phyloP scores from a whole-genome alignment of 768 basidiomycete species.

The Mycena pura region DNA sequence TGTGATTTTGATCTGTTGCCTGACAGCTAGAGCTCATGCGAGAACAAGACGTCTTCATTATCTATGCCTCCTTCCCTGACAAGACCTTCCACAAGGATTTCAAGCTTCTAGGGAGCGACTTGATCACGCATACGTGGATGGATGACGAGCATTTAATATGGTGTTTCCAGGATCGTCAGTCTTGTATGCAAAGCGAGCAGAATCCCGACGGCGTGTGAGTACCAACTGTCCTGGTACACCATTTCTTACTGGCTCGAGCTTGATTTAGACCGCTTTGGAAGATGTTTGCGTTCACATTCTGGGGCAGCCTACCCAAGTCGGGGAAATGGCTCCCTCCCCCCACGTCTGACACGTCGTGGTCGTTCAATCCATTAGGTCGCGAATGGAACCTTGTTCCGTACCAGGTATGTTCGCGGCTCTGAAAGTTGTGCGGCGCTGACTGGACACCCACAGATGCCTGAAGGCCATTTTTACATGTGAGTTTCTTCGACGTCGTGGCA shows the following conservation, averaged over 20 bases:
- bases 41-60: slow-evolving; percentile 20
- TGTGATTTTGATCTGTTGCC: background rate
- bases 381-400: slow-evolving; percentile 25
- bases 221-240: background rate
- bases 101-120: slow-evolving; percentile 15
- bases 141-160: slow-evolving; percentile 21
- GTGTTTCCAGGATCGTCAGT: slow-evolving; percentile 14
- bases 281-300: slow-evolving; percentile 24
- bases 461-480: slow-evolving; percentile 21
- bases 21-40: slow-evolving; percentile 12
- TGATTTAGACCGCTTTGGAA: slow-evolving; percentile 16
- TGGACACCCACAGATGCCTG: slow-evolving; percentile 13
- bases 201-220: slow-evolving; percentile 24
- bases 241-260: background rate
- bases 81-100: slow-evolving; percentile 15
- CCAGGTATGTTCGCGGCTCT: background rate
- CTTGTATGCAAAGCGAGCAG: slow-evolving; percentile 13
- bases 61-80: slow-evolving; percentile 12
- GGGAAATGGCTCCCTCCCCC: slow-evolving; percentile 12
- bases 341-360: slow-evolving; percentile 10
- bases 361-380: slow-evolving; percentile 20
- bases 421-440: background rate
- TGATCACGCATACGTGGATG: slow-evolving; percentile 20
- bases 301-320: slow-evolving; percentile 18
- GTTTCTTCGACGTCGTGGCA: background rate